Evolutionary conservation across 2,329 filamentous ascomycete genomes (phyloP).

Genomic region (Aureobasidium subglaciale): DNA sequence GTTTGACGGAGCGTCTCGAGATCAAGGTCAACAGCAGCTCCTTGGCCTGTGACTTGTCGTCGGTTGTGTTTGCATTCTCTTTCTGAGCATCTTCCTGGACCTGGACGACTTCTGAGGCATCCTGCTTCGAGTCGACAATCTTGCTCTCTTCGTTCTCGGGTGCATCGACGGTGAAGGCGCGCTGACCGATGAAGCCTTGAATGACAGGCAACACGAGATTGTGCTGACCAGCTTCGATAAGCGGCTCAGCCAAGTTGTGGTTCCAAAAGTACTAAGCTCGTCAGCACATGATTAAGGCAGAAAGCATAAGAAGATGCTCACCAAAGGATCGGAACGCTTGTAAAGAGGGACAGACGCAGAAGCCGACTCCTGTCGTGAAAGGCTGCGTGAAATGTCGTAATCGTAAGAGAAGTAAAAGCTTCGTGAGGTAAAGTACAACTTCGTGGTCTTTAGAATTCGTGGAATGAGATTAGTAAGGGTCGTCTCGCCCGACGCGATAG

Average conservation of each 20-base stretch:
- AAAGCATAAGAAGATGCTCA: constrained; percentile 28
- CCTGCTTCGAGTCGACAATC: constrained; percentile 21
- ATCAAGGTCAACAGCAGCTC: constrained; percentile 79
- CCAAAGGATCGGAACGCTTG: constrained; percentile 62
- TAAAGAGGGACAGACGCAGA: constrained; percentile 55
- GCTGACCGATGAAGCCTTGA: constrained; percentile 90
- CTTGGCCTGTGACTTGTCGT: constrained; percentile 19
- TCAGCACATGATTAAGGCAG: neutral
- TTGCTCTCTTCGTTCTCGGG: constrained; percentile 24
- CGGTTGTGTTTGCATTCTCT: constrained; percentile 16
- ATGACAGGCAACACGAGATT: constrained; percentile 72
- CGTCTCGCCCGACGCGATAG: neutral
- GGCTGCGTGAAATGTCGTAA: constrained; percentile 72
- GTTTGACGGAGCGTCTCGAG: constrained; percentile 78
- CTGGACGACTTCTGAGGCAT: constrained; percentile 19
- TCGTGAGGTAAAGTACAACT: constrained; percentile 70
- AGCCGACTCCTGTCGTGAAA: constrained; percentile 35
- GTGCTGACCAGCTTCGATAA: constrained; percentile 67
- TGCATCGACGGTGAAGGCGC: constrained; percentile 54
- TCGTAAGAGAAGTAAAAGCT: constrained; percentile 98
- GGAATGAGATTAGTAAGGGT: constrained; percentile 55
- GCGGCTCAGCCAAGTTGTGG: constrained; percentile 61
- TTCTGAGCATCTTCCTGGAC: constrained; percentile 16
- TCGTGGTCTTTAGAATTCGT: constrained; percentile 75
- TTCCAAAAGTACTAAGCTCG: constrained; percentile 78